Base-by-base conservation (phyloP, 306 rosid species). In the Cucurbita maxima region DNA sequence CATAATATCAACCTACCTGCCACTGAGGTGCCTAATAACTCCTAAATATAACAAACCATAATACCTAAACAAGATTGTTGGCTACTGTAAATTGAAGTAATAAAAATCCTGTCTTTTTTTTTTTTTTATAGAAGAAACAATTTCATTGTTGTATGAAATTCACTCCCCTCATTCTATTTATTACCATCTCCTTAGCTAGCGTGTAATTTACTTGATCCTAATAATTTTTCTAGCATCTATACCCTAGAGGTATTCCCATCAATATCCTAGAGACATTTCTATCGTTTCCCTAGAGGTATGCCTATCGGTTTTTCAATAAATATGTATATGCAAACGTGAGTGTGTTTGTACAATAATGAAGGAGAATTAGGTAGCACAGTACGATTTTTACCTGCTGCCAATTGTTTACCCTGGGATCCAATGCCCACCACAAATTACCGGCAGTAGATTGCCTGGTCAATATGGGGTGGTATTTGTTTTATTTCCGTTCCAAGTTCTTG, bases 401-500 rank as follows among this genome's bases (percentile, higher is more conserved):
- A 76, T 77, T 48, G 72, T 30, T 67, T 81, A 75, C 44, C 75
- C 77, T 74, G 78, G 25, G 55, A 74, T 76, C 57, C 34, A 76
- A 81, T 48, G 51, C 80, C 77, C 77, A 84, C 79, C 75, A 74
- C 80, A 75, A 41, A 66, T 88, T 85, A 93, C 79, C 84, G 92
- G 89, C 98, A 93, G 83, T 93, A 93, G 74, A 93, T 87, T 77
- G 92, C 97, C 87, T 93, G 97, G 82, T 93, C 98, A 76, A 93
- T 93, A 78, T 87, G 90, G 7, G 98, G 97, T 0, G 97, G 98
- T 79, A 93, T 93, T 80, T 93, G 98, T 88, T 93, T 90, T 34
- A 93, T 93, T 89, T 93, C 97, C 22, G 98, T 90, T 48, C 94
- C 98, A 78, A 90, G 98, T 87, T 93, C 98, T 77, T 90, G 98